Conservation (phyloP, 2,329 filamentous ascomycete genomes). For the Helotiales sp. region DNA sequence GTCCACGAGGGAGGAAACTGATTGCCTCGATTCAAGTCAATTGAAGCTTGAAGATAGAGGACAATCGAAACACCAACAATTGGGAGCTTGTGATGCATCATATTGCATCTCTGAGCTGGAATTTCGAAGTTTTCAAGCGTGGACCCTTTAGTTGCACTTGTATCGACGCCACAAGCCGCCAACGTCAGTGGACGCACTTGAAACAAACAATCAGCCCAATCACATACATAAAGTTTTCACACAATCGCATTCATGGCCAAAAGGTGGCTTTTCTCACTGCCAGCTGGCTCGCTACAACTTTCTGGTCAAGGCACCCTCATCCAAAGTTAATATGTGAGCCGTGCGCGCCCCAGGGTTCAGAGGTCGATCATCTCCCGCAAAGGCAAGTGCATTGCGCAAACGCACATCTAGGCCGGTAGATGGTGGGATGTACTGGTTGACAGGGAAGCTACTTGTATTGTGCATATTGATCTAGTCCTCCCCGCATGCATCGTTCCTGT, state of each 20-base stretch:
- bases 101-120: too few relatives aligned
- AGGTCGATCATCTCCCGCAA: neutral
- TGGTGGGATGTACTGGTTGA: neutral
- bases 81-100: too few relatives aligned
- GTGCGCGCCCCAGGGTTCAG: neutral
- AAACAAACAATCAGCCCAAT: neutral
- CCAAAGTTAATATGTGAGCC: neutral
- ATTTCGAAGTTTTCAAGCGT: too few relatives aligned
- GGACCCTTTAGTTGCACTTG: neutral
- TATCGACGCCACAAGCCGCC: constrained; percentile 1
- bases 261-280: too few relatives aligned
- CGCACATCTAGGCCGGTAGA: neutral
- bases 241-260: neutral
- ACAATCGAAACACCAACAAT: too few relatives aligned
- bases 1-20: too few relatives aligned
- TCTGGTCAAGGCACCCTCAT: neutral
- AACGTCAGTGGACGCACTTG: neutral
- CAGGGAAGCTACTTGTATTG: neutral
- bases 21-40: too few relatives aligned
- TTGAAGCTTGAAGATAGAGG: too few relatives aligned
- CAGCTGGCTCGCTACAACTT: neutral
- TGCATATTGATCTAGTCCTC: neutral
- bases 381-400: neutral
- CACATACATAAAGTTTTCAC: neutral
- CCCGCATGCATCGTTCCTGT: neutral